Evolutionary conservation across 352 stramenopile genomes (phyloP).

Genomic region (Phytophthora pseudosyringae): DNA sequence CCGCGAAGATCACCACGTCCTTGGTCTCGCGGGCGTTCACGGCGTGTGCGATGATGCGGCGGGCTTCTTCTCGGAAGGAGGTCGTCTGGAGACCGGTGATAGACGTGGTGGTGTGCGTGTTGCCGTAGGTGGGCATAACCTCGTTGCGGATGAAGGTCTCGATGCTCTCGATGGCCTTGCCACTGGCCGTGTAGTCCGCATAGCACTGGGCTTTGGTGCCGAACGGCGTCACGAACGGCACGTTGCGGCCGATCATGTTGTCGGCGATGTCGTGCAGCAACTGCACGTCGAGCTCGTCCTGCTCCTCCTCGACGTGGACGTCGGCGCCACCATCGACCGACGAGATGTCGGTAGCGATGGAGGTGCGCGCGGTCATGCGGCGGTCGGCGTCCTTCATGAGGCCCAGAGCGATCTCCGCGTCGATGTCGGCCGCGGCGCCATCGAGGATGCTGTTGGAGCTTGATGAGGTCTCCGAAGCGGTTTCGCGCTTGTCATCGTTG

Average conservation of each 20-base stretch:
- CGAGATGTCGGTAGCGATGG: constrained; percentile 32
- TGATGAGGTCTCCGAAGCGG: constrained; percentile 25
- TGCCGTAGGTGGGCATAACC: constrained; percentile 96
- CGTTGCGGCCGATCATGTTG: constrained; percentile 61
- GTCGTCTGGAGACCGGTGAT: constrained; percentile 87
- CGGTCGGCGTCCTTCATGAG: constrained; percentile 33
- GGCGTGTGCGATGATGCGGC: constrained; percentile 93
- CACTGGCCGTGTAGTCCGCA: constrained; percentile 95
- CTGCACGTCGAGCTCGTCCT: constrained; percentile 33
- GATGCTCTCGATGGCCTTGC: constrained; percentile 89
- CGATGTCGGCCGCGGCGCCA: constrained; percentile 2
- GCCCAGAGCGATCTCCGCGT: constrained; percentile 16
- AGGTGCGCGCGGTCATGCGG: constrained; percentile 29
- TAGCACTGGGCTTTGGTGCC: constrained; percentile 90
- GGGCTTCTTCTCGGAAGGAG: constrained; percentile 94
- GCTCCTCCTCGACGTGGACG: constrained; percentile 14
- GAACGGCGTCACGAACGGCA: constrained; percentile 73
- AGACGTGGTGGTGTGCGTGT: constrained; percentile 96
- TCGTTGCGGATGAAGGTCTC: constrained; percentile 91
- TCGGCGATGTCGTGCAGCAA: constrained; percentile 49
- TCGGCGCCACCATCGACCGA: constrained; percentile 24
- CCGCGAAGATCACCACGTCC: constrained; percentile 96
- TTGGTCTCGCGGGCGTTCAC: constrained; percentile 85
- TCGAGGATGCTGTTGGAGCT: constrained; percentile 32
- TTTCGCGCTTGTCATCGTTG: constrained; percentile 29